Conservation (phyloP, 179 eudicot species). For the Silene vulgaris region DNA sequence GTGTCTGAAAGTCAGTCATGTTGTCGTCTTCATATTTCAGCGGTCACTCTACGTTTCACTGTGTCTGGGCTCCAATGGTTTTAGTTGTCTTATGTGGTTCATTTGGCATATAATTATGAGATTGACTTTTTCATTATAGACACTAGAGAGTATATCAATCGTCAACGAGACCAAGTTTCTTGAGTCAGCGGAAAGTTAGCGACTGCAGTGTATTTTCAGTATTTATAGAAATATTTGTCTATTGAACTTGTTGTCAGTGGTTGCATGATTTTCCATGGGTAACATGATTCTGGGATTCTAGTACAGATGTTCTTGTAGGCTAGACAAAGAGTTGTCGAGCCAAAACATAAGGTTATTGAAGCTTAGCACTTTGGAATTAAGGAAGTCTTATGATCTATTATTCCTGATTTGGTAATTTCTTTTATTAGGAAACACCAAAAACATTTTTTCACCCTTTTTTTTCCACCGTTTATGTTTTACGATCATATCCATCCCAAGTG, state of each 20-base stretch:
- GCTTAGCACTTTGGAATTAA: too few relatives aligned
- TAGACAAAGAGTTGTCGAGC: not conserved
- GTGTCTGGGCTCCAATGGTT: conserved; percentile 49
- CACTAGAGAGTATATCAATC: conserved; percentile 29
- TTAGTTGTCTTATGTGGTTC: conserved; percentile 35
- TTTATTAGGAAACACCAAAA: too few relatives aligned
- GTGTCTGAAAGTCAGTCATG: conserved; percentile 87
- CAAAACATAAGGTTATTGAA: too few relatives aligned
- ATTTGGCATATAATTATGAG: conserved; percentile 29
- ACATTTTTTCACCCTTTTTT: too few relatives aligned
- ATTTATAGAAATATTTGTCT: conserved; percentile 18
- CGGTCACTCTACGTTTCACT: conserved; percentile 47
- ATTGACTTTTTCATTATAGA: conserved; percentile 16
- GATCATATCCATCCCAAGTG: too few relatives aligned
- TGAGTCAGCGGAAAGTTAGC: conserved; percentile 20
- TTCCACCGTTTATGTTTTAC: too few relatives aligned
- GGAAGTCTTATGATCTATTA: too few relatives aligned
- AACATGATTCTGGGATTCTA: not conserved
- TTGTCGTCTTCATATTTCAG: conserved; percentile 80
- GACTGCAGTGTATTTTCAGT: conserved; percentile 29
- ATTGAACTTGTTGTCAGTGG: conserved; percentile 16
- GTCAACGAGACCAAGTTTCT: conserved; percentile 22
- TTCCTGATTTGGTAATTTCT: too few relatives aligned
- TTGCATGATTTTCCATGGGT: conserved; percentile 21
- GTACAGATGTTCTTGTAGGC: conserved; percentile 10